Evolutionary conservation across 1,139 yeast species (phyloP).

Genomic region (Kodamaea alishanica): DNA sequence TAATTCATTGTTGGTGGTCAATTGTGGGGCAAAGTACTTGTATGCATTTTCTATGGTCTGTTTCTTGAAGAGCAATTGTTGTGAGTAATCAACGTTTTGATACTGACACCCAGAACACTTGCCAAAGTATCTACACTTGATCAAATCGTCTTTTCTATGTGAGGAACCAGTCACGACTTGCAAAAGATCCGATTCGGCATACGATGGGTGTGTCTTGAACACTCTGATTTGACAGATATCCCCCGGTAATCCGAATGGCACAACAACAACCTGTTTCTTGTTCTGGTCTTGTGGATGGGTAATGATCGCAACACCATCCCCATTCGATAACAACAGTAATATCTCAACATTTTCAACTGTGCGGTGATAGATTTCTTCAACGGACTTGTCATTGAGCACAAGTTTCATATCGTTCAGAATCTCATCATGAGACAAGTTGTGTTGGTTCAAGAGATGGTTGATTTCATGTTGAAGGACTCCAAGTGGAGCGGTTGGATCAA

Average conservation of each 20-base stretch:
- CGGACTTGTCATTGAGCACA: constrained; percentile 57
- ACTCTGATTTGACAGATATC: constrained; percentile 69
- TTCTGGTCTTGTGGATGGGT: constrained; percentile 50
- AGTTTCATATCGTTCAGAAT: constrained; percentile 61
- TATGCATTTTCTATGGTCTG: constrained; percentile 80
- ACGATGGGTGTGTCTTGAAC: constrained; percentile 72
- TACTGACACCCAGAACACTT: constrained; percentile 83
- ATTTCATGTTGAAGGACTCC: constrained; percentile 82
- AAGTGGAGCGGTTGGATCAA: constrained; percentile 74
- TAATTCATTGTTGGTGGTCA: constrained; percentile 30
- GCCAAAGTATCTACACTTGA: constrained; percentile 44
- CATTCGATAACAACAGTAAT: constrained; percentile 62
- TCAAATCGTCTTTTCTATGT: constrained; percentile 49
- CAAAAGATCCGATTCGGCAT: constrained; percentile 73
- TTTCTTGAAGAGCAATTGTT: constrained; percentile 70
- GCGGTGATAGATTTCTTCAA: constrained; percentile 56
- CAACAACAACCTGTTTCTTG: constrained; percentile 46
- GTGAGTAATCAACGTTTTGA: constrained; percentile 70
- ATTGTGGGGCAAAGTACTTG: constrained; percentile 59
- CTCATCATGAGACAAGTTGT: constrained; percentile 42
- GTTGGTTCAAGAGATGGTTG: constrained; percentile 47
- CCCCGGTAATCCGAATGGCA: constrained; percentile 89
- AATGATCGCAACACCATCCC: constrained; percentile 70
- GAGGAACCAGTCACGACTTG: constrained; percentile 45
- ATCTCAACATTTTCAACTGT: constrained; percentile 56